Conservation (phyloP, 169 alveolate species). For the Cytauxzoon felis region DNA sequence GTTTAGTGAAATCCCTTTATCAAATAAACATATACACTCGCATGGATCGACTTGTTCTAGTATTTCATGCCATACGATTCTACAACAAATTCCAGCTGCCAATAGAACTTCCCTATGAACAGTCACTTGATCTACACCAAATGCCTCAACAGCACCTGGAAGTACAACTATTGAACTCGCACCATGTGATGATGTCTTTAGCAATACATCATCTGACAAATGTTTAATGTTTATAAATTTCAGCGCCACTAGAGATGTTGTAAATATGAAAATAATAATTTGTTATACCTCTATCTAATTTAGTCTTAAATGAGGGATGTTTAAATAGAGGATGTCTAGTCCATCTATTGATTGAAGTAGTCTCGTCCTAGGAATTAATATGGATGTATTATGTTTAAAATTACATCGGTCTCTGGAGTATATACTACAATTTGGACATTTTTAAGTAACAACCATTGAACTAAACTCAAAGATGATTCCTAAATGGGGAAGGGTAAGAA, state of each 20-base stretch:
- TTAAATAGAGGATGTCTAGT: constrained; percentile 22
- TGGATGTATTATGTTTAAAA: not conserved
- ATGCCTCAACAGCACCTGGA: constrained; percentile 22
- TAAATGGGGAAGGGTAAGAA: not conserved
- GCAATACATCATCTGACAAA: constrained; percentile 8
- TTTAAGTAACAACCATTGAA: constrained; percentile 52
- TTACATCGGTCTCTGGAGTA: constrained; percentile 39
- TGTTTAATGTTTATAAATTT: not conserved
- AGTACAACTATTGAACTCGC: constrained; percentile 41
- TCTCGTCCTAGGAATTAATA: not conserved
- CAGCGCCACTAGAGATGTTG: constrained; percentile 11
- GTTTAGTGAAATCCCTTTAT: constrained; percentile 26
- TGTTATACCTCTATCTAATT: constrained; percentile 14
- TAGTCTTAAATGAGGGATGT: constrained; percentile 29
- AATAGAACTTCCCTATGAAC: constrained; percentile 24
- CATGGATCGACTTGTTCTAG: constrained; percentile 60
- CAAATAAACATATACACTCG: constrained; percentile 43
- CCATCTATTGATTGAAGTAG: not conserved
- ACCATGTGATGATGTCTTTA: constrained; percentile 29
- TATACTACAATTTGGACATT: constrained; percentile 12
- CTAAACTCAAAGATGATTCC: constrained; percentile 33
- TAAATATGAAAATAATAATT: not conserved
- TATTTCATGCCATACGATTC: constrained; percentile 43
- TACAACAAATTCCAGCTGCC: constrained; percentile 42
- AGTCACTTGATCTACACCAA: constrained; percentile 34